Evolutionary conservation across 768 basidiomycete species (phyloP).

Genomic region (Suillus americanus): DNA sequence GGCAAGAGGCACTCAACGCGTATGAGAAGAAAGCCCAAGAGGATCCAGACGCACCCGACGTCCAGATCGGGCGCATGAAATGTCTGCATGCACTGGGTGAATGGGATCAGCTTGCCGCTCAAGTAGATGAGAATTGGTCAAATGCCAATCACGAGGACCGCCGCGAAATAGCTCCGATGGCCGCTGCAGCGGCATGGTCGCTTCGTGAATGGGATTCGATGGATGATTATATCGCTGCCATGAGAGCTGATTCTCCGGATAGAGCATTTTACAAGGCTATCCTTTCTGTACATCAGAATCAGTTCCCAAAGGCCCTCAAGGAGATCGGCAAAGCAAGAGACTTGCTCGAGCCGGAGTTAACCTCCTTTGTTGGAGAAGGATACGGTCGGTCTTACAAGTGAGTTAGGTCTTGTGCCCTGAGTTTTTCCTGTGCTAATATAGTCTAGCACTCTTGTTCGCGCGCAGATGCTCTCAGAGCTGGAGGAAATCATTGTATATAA

Average conservation of each 20-base stretch:
- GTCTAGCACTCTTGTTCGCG: slow-evolving; percentile 87
- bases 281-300: slow-evolving; percentile 92
- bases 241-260: slow-evolving; percentile 92
- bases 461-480: slow-evolving; percentile 97
- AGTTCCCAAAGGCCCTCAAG: slow-evolving; percentile 85
- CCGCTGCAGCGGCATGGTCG: slow-evolving; percentile 96
- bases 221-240: slow-evolving; percentile 94
- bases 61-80: slow-evolving; percentile 90
- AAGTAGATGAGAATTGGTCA: slow-evolving; percentile 87
- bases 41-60: slow-evolving; percentile 75
- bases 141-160: slow-evolving; percentile 81
- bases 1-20: slow-evolving; percentile 89
- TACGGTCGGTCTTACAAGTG: slow-evolving; percentile 98
- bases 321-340: slow-evolving; percentile 95
- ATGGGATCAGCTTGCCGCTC: slow-evolving; percentile 87
- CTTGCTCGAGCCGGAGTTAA: slow-evolving; percentile 86
- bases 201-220: slow-evolving; percentile 96
- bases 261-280: slow-evolving; percentile 96
- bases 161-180: slow-evolving; percentile 92
- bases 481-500: slow-evolving; percentile 98
- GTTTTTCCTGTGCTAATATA: slow-evolving; percentile 16
- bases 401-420: slow-evolving; percentile 23
- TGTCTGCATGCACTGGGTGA: slow-evolving; percentile 97
- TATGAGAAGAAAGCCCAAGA: slow-evolving; percentile 77
- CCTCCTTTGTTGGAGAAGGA: slow-evolving; percentile 89